Base-by-base conservation (phyloP, 345 rosid species). In the Salix udensis region DNA sequence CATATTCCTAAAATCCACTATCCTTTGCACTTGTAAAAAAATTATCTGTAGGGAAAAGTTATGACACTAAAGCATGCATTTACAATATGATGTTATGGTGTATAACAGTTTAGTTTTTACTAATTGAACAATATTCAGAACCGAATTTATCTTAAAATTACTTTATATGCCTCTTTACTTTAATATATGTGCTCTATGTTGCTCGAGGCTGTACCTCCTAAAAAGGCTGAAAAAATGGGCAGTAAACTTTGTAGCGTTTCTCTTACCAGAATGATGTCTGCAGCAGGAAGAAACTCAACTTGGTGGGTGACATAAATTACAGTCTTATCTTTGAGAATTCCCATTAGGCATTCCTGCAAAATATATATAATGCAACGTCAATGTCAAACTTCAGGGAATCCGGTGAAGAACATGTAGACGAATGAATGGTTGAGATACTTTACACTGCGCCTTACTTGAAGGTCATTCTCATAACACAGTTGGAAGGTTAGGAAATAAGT, bases 261-360 rank as follows among this genome's bases (percentile, higher is more conserved):
- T 60, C 88, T 82, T 89, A 94, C 98, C 91, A 94, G 82, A 84
- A 94, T 94, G 75, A 90, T 82, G 85, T 94, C 98, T 74, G 98
- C 97, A 8, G 92, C 94, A 26, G 97, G 96, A 77, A 94, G 97
- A 87, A 92, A 92, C 88, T 94, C 98, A 11, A 94, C 97, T 91
- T 94, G 98, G 87, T 94, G 98, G 24, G 98, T 92, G 50, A 94
- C 97, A 71, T 89, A 94, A 78, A 94, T 82, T 64, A 89, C 83
- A 10, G 97, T 94, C 82, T 91, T 94, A 40, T 88, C 88, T 80
- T 86, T 89, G 13, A 94, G 88, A 58, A 90, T 78, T 78, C 97
- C 97, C 97, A 89, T 88, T 77, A 94, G 86, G 83, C 97, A 94
- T 1, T 94, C 97, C 98, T 94, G 79, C 68, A 80, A 73, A 82